Evolutionary conservation across 2,329 filamentous ascomycete species (phyloP).

Genomic region (Fusarium sp.): DNA sequence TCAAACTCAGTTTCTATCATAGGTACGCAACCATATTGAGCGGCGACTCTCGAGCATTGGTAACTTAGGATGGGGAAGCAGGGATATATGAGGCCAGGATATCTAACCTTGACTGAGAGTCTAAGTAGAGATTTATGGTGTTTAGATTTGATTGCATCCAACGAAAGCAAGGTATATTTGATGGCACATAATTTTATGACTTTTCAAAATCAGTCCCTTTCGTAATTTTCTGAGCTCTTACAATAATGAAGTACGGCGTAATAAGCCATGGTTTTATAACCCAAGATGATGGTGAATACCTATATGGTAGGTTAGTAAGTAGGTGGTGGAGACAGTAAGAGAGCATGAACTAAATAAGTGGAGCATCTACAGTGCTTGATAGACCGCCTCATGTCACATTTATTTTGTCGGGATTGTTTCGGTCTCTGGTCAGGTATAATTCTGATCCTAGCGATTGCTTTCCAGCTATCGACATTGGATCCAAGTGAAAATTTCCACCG

Average conservation of each 20-base stretch:
- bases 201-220: background rate
- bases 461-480: background rate
- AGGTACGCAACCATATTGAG: background rate
- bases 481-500: background rate
- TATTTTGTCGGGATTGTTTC: background rate
- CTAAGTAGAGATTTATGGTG: background rate
- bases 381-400: background rate
- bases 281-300: background rate
- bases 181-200: background rate
- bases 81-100: background rate
- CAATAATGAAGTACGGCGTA: background rate
- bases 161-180: background rate
- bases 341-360: background rate
- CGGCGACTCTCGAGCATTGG: background rate
- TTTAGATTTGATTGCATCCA: background rate
- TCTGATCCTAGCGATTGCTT: background rate
- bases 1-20: background rate
- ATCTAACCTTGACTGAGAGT: background rate
- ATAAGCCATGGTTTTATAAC: background rate
- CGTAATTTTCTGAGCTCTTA: background rate
- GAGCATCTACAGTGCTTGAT: background rate
- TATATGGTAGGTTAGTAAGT: too few relatives aligned
- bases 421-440: background rate
- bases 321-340: background rate
- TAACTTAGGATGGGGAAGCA: background rate